Evolutionary conservation across 805 yeast species (phyloP).

Genomic region (Zygosaccharomyces bailii): DNA sequence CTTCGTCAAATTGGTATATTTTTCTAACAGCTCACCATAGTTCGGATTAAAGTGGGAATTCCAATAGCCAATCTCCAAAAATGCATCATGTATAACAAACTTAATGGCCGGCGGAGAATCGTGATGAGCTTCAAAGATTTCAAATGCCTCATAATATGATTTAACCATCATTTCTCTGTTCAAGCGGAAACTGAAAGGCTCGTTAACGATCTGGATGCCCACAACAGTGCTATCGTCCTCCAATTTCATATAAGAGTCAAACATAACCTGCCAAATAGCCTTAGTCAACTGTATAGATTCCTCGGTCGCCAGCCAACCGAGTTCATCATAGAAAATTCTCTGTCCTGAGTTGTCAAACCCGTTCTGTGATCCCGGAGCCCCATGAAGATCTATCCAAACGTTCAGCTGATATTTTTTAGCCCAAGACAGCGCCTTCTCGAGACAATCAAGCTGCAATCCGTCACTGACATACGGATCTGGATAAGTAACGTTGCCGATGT

Average conservation of each 20-base stretch:
- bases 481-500: slow-evolving; percentile 23
- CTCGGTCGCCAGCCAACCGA: slow-evolving; percentile 42
- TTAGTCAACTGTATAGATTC: slow-evolving; percentile 47
- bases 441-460: slow-evolving; percentile 51
- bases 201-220: slow-evolving; percentile 70
- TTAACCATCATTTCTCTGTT: slow-evolving; percentile 38
- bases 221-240: slow-evolving; percentile 49
- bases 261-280: slow-evolving; percentile 48
- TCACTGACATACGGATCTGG: slow-evolving; percentile 65
- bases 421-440: slow-evolving; percentile 68
- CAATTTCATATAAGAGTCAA: slow-evolving; percentile 43
- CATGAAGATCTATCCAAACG: slow-evolving; percentile 75
- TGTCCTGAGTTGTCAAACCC: slow-evolving; percentile 82
- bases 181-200: slow-evolving; percentile 58
- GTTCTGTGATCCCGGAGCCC: slow-evolving; percentile 81
- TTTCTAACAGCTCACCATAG: slow-evolving; percentile 28
- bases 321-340: slow-evolving; percentile 42
- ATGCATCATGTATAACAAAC: slow-evolving; percentile 65
- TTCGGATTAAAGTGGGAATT: slow-evolving; percentile 41
- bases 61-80: slow-evolving; percentile 54
- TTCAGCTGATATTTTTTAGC: slow-evolving; percentile 55
- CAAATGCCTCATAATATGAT: slow-evolving; percentile 36
- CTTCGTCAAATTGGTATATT: slow-evolving; percentile 39
- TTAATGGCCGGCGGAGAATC: slow-evolving; percentile 35
- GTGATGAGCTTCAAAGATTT: slow-evolving; percentile 25